phyloP scores from a whole-genome alignment of 345 rosid species.

The Ailanthus altissimus region DNA sequence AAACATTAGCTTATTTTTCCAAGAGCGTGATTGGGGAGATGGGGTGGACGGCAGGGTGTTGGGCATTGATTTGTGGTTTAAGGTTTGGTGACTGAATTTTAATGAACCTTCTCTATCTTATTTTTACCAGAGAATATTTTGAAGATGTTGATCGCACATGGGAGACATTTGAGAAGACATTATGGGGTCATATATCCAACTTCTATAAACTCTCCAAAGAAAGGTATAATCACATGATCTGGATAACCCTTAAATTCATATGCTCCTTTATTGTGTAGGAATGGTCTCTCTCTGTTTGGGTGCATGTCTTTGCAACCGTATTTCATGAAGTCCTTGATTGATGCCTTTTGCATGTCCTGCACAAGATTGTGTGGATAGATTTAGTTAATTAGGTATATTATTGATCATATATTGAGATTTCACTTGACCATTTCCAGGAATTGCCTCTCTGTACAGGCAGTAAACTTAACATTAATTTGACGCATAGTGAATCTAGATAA shows the following conservation, averaged over 20 bases:
- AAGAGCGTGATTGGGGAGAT: neutral
- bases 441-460: neutral
- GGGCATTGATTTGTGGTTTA: conserved; percentile 17
- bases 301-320: neutral
- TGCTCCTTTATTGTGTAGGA: conserved; percentile 19
- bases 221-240: conserved; percentile 51
- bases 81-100: conserved; percentile 17
- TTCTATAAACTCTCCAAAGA: conserved; percentile 90
- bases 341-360: neutral
- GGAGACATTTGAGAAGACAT: conserved; percentile 96
- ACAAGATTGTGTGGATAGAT: neutral
- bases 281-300: neutral
- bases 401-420: neutral
- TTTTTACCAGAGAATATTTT: conserved; percentile 78
- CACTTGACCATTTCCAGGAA: neutral
- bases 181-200: conserved; percentile 87
- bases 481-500: no score
- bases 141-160: conserved; percentile 96
- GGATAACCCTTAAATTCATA: neutral
- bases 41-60: neutral
- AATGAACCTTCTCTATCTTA: conserved; percentile 18
- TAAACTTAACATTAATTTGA: no score
- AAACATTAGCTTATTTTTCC: neutral
- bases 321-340: neutral
- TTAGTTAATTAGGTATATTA: neutral